Evolutionary conservation across 2,329 filamentous ascomycete genomes (phyloP), one percentile per base, ranked within the genome.

Genomic region (Malbranchea zuffiana): DNA sequence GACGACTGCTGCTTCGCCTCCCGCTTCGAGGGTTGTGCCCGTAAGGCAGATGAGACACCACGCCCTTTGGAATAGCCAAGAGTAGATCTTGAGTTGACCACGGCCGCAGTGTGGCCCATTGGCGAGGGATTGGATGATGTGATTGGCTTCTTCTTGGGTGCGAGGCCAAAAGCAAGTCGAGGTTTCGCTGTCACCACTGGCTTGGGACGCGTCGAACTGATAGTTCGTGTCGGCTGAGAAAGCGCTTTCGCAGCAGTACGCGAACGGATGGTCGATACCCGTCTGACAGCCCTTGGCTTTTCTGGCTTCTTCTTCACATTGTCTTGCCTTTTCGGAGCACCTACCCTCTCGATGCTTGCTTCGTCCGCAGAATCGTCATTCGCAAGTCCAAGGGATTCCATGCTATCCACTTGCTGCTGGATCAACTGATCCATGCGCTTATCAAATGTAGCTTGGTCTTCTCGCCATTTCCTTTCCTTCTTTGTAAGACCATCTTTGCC

Each of bases 41-140:
- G 46, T 15, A 57, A 44, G 18, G 48, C 49, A 21, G 51, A 51
- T 10, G 55, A 56, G 32, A 59, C 48, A 12, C 49, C 53, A 25
- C 83, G 74, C 21, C 87, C 86, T 56, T 81, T 84, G 39, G 74
- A 82, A 55, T 93, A 94, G 11, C 87, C 87, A 27, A 94, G 71
- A 0, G 86, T 94, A 38, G 76, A 87, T 44, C 78, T 75, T 1
- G 86, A 93, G 4, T 76, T 77, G 4, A 73, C 74, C 15, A 74
- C 69, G 1, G 80, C 78, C 7, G 72, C 67, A 6, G 69, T 69
- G 45, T 75, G 72, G 31, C 76, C 73, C 47, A 73, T 67, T 6
- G 58, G 53, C n/a, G 67, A 67, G 1, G 67, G 60, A 42, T 70
- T 71, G 5, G 65, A 60, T 2, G 67, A 60, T 4, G 60, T 48